These are phyloP conservation scores for Diospyros kaki DNA, from an alignment of 148 eudicot genomes.

Conservation along the genomic window DNA sequence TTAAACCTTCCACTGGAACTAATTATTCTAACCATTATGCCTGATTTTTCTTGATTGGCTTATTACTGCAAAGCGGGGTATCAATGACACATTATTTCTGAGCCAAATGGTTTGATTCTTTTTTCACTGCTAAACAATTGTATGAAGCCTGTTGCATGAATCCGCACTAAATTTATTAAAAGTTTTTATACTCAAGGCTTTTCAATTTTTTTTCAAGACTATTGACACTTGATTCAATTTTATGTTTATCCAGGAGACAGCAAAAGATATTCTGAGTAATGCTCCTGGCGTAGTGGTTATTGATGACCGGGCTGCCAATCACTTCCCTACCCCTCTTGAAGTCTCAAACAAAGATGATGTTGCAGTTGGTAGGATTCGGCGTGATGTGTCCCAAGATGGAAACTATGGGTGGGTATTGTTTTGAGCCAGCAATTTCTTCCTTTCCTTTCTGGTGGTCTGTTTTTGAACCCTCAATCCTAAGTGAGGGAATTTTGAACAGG, in stretches of 20 bases:
- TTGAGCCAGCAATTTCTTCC: background rate
- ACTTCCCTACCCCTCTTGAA: constrained; percentile 88
- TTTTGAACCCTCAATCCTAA: constrained; percentile 10
- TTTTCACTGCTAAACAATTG: background rate
- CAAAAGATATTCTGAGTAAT: constrained; percentile 67
- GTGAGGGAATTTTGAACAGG: constrained; percentile 30
- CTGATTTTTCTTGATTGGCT: background rate
- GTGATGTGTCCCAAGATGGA: constrained; percentile 88
- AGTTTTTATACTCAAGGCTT: background rate
- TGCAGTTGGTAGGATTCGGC: constrained; percentile 93
- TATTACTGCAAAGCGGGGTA: background rate
- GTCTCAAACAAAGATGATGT: constrained; percentile 91
- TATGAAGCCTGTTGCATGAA: background rate
- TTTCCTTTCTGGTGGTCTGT: background rate
- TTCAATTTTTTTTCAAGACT: background rate
- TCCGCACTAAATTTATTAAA: background rate
- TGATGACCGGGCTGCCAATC: constrained; percentile 74
- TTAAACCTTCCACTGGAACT: background rate
- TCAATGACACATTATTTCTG: background rate
- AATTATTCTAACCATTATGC: background rate
- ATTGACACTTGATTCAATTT: background rate
- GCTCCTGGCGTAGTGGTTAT: constrained; percentile 89
- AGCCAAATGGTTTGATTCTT: background rate
- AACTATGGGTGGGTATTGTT: constrained; percentile 52
- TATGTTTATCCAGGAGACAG: constrained; percentile 45